These are phyloP conservation scores for Pyronema domesticum DNA, from an alignment of 495 filamentous ascomycete species.

Conservation along the genomic window DNA sequence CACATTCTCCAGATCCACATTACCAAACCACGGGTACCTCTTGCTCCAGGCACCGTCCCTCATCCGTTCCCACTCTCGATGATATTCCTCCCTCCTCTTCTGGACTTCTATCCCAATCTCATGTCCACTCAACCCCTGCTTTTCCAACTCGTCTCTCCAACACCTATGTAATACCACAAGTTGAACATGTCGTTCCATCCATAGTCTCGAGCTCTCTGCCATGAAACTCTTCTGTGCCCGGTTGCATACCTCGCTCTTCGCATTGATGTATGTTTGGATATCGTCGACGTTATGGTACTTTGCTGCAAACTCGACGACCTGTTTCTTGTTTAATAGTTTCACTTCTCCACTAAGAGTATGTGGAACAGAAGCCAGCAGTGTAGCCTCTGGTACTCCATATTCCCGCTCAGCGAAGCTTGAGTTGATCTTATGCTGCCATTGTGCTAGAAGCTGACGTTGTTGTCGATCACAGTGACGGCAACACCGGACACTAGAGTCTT, in stretches of 20 bases:
- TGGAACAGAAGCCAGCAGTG: neutral
- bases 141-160: neutral
- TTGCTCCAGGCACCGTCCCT: neutral
- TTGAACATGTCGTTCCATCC: neutral
- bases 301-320: neutral
- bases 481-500: neutral
- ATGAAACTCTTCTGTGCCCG: neutral
- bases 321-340: neutral
- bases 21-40: neutral
- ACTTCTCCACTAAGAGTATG: neutral
- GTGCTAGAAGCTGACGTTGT: neutral
- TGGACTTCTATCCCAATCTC: neutral
- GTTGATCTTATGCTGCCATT: neutral
- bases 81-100: neutral
- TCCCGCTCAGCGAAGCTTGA: neutral
- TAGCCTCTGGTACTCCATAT: neutral
- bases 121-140: neutral
- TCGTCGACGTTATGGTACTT: neutral
- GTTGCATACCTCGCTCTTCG: neutral
- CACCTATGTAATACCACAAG: neutral
- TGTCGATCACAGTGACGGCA: neutral
- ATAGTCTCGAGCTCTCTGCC: neutral
- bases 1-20: neutral
- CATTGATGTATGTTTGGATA: neutral
- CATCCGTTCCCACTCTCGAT: neutral